Percentiles rank a stretch among this genome's conserved stretches.
phyloP scores from a whole-genome alignment of 2,329 filamentous ascomycete genomes.

The Aspergillus sclerotialis region DNA sequence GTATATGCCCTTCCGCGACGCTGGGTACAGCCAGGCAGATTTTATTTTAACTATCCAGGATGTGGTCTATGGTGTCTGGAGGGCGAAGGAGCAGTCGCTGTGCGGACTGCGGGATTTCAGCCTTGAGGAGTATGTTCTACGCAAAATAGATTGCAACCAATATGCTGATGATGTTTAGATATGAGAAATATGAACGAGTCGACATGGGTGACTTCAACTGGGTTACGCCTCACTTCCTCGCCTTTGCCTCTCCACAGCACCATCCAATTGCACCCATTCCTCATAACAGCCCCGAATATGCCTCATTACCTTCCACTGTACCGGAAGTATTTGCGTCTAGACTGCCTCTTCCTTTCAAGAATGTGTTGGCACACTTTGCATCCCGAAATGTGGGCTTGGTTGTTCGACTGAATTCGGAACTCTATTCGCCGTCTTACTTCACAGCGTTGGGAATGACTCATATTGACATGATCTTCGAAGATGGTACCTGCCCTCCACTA shows the following conservation, averaged over 20 bases:
- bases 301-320: constrained; percentile 67
- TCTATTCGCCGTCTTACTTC: constrained; percentile 97
- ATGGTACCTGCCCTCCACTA: constrained; percentile 88
- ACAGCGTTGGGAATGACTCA: constrained; percentile 91
- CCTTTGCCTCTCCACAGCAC: constrained; percentile 91
- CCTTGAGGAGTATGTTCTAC: constrained; percentile 64
- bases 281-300: constrained; percentile 65
- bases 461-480: constrained; percentile 98
- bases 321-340: constrained; percentile 63
- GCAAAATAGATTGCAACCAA: not conserved
- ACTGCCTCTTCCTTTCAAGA: constrained; percentile 86
- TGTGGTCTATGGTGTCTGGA: constrained; percentile 97
- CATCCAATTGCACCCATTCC: constrained; percentile 66
- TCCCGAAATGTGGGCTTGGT: constrained; percentile 86
- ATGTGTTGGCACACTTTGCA: constrained; percentile 83
- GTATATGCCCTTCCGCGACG: constrained; percentile 97
- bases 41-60: constrained; percentile 95
- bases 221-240: constrained; percentile 90
- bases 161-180: constrained; percentile 43
- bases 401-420: constrained; percentile 86
- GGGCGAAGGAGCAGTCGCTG: constrained; percentile 90
- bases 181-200: constrained; percentile 90
- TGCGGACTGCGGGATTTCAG: constrained; percentile 91
- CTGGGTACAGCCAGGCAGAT: constrained; percentile 96
- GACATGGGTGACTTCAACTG: constrained; percentile 99